Evolutionary conservation across 768 basidiomycete genomes (phyloP).

Genomic region (Kwoniella mangroviensis): DNA sequence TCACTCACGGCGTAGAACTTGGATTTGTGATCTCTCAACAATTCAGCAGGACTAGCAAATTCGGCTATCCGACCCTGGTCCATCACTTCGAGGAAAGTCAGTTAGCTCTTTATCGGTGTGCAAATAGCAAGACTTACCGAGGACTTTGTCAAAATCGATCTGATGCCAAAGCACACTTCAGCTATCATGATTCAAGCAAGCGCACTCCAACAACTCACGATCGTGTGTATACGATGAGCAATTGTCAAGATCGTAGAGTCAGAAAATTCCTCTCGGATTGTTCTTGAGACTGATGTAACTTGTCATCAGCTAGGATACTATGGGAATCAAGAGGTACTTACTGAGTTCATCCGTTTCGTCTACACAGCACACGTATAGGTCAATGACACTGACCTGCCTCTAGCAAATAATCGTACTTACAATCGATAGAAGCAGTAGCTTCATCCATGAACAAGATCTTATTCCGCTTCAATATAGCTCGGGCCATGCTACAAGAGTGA

Average conservation of each 20-base stretch:
- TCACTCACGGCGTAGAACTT: slow-evolving; percentile 50
- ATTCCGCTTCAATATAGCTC: slow-evolving; percentile 78
- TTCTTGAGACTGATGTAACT: slow-evolving; percentile 46
- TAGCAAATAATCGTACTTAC: slow-evolving; percentile 46
- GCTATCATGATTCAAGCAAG: background rate
- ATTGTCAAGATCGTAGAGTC: slow-evolving; percentile 82
- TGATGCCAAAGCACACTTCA: slow-evolving; percentile 14
- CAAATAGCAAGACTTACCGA: slow-evolving; percentile 4
- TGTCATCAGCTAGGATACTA: background rate
- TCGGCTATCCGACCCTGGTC: slow-evolving; percentile 79
- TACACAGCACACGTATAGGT: background rate
- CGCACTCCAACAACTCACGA: slow-evolving; percentile 60
- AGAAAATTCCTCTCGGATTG: slow-evolving; percentile 64
- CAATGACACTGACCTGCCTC: background rate
- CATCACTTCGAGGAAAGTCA: slow-evolving; percentile 54
- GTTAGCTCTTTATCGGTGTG: slow-evolving; percentile 9
- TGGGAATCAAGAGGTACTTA: slow-evolving; percentile 58
- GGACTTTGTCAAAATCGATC: slow-evolving; percentile 76
- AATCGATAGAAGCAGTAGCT: slow-evolving; percentile 71
- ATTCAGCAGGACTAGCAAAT: slow-evolving; percentile 61
- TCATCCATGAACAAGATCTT: slow-evolving; percentile 85
- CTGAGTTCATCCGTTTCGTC: slow-evolving; percentile 89
- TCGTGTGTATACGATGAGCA: slow-evolving; percentile 76
- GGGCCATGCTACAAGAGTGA: slow-evolving; percentile 67
- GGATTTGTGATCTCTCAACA: slow-evolving; percentile 51